Base-by-base conservation (phyloP, 2,329 filamentous ascomycete genomes). In the Botrytis pseudocinerea region DNA sequence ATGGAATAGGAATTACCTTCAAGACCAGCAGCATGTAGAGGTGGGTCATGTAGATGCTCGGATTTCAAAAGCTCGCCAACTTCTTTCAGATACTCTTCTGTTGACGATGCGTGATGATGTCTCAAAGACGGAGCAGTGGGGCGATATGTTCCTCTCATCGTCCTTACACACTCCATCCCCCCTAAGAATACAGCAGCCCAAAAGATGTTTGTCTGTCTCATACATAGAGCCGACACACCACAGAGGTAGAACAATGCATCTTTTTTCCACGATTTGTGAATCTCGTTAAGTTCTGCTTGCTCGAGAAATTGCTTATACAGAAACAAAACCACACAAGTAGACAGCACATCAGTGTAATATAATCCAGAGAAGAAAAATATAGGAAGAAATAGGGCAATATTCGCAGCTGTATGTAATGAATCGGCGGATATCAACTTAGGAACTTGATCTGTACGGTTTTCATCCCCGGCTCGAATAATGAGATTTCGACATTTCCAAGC, bases 161-260 rank as follows among this genome's bases (percentile, higher is more conserved):
- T 85, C 76, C 87, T 85, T 2, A 89, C 81, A 61, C 83, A 83
- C 80, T 91, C 87, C 60, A 89, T 74, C 9, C 87, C 90, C 32
- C 92, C 92, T 78, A 94, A 88, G 78, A 93, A 94, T 0, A 95
- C 85, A 1, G 93, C 91, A 0, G 95, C 91, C 96, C 96, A 99
- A 81, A 99, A 97, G 72, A 98, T 92, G 79, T 99, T 99, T 0
- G 96, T 99, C 82, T 99, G 96, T 38, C 96, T 87, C 85, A 97
- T 96, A 3, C 88, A 83, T 32, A 99, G 85, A 1, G 93, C 86
- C 1, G 88, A 75, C 0, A 93, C 76, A 0, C 94, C 94, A 9
- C 91, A 81, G 0, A 85, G 1, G 28, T 81, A 82, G 2, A 87
- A 75, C 25, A 88, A 74, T 7, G 77, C n/a, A 2, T 20, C 51